Evolutionary conservation across 2,329 filamentous ascomycete genomes (phyloP).

Genomic region (Fusarium subtropicale): DNA sequence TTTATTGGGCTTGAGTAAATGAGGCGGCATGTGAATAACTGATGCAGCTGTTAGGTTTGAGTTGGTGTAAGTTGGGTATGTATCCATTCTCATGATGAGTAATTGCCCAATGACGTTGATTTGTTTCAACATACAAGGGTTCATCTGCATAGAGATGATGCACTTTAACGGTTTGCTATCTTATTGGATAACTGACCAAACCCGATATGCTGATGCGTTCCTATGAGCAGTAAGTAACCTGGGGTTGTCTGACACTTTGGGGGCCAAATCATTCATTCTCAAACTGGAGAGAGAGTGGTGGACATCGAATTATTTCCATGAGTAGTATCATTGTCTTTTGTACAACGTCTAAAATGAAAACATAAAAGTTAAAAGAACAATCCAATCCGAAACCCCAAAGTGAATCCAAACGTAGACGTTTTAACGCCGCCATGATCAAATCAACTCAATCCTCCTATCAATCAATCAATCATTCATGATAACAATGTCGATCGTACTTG

Average conservation of each 20-base stretch:
- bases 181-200: slow-evolving; percentile 26
- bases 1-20: slow-evolving; percentile 7
- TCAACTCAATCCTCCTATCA: slow-evolving; percentile 17
- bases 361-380: slow-evolving; percentile 23
- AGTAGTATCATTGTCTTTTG: slow-evolving; percentile 29
- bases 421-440: slow-evolving; percentile 16
- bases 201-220: slow-evolving; percentile 3
- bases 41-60: slow-evolving; percentile 5
- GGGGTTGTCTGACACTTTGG: background rate
- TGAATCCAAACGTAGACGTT: slow-evolving; percentile 24
- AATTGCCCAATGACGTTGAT: slow-evolving; percentile 25
- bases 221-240: background rate
- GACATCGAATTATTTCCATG: background rate
- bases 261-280: slow-evolving; percentile 5
- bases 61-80: slow-evolving; percentile 33
- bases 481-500: slow-evolving; percentile 26
- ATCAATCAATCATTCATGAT: slow-evolving; percentile 22
- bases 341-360: slow-evolving; percentile 31
- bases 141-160: slow-evolving; percentile 9
- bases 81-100: slow-evolving; percentile 1
- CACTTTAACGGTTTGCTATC: slow-evolving; percentile 10
- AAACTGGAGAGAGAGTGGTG: background rate
- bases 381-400: slow-evolving; percentile 19
- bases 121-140: slow-evolving; percentile 15
- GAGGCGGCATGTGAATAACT: slow-evolving; percentile 9